A percentile compares a stretch with the other conserved stretches of the same genome.
These are phyloP conservation scores for Rhizopogon vesiculosus DNA, from an alignment of 768 basidiomycete species.

Conservation along the genomic window DNA sequence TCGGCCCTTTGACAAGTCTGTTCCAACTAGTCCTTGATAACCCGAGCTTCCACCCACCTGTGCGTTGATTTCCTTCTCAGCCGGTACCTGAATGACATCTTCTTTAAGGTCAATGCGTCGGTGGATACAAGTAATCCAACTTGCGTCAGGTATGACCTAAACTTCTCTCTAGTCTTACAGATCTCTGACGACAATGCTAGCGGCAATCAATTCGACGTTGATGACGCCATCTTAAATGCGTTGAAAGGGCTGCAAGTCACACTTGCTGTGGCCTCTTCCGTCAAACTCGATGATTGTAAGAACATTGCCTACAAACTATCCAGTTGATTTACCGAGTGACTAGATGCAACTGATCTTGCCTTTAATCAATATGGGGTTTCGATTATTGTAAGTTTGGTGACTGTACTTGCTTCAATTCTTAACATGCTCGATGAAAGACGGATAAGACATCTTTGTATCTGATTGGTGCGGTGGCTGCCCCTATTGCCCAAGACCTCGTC, in stretches of 20 bases:
- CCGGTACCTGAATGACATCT: background rate
- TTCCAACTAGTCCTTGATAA: conserved; percentile 52
- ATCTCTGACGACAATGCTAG: conserved; percentile 28
- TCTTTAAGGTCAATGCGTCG: conserved; percentile 43
- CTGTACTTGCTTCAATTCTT: background rate
- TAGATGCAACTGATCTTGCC: conserved; percentile 50
- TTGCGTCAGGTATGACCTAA: conserved; percentile 48
- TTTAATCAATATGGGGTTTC: conserved; percentile 57
- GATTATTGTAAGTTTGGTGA: conserved; percentile 37
- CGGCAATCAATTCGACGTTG: conserved; percentile 61
- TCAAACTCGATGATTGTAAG: conserved; percentile 67
- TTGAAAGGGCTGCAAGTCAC: conserved; percentile 56
- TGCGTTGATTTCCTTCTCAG: conserved; percentile 23
- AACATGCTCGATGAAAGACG: conserved; percentile 32
- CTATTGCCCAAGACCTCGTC: conserved; percentile 62
- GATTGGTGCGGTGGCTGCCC: conserved; percentile 67
- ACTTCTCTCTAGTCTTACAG: background rate
- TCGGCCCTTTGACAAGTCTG: conserved; percentile 54
- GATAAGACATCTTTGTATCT: conserved; percentile 61
- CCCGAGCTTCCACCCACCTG: conserved; percentile 47
- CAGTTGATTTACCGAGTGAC: background rate
- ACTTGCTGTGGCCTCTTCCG: conserved; percentile 45
- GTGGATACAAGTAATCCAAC: conserved; percentile 49
- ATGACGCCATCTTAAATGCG: conserved; percentile 57
- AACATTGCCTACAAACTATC: background rate